These are phyloP conservation scores for Corinectria fuckeliana DNA, from an alignment of 2,329 filamentous ascomycete genomes.

Conservation along the genomic window DNA sequence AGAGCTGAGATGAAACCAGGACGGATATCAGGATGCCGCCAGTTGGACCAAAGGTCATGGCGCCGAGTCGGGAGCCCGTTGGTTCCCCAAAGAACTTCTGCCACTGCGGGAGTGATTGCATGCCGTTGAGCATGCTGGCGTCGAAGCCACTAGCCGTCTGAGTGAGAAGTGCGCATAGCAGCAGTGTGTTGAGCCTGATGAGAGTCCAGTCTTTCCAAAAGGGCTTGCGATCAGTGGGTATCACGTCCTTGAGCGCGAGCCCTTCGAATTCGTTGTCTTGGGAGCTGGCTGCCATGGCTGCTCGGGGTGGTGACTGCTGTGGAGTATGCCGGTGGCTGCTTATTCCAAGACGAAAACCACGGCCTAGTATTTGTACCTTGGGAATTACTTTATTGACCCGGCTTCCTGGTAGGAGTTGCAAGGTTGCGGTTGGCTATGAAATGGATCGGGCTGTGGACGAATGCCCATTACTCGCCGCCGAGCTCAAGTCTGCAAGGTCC, in stretches of 20 bases:
- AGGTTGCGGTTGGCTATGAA: neutral
- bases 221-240: slow-evolving; percentile 29
- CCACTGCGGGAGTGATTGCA: slow-evolving; percentile 43
- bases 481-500: neutral
- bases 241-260: slow-evolving; percentile 33
- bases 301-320: neutral
- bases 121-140: slow-evolving; percentile 42
- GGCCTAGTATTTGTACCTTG: neutral
- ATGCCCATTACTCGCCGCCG: neutral
- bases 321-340: neutral
- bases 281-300: slow-evolving; percentile 1
- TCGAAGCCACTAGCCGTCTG: slow-evolving; percentile 44
- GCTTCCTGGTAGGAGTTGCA: neutral
- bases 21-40: slow-evolving; percentile 35
- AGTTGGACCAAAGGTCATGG: slow-evolving; percentile 38
- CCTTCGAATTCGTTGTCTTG: slow-evolving; percentile 32
- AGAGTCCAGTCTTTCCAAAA: slow-evolving; percentile 35
- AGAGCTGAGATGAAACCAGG: slow-evolving; percentile 36
- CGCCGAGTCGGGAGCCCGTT: slow-evolving; percentile 38
- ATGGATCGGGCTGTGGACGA: slow-evolving; percentile 6
- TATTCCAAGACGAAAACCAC: neutral
- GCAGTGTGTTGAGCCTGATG: slow-evolving; percentile 41
- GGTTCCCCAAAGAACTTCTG: slow-evolving; percentile 39
- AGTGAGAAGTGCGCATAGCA: slow-evolving; percentile 42
- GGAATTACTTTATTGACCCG: neutral